Evolutionary conservation across 2,329 filamentous ascomycete genomes (phyloP).

Genomic region (Rugonectria rugulosa): DNA sequence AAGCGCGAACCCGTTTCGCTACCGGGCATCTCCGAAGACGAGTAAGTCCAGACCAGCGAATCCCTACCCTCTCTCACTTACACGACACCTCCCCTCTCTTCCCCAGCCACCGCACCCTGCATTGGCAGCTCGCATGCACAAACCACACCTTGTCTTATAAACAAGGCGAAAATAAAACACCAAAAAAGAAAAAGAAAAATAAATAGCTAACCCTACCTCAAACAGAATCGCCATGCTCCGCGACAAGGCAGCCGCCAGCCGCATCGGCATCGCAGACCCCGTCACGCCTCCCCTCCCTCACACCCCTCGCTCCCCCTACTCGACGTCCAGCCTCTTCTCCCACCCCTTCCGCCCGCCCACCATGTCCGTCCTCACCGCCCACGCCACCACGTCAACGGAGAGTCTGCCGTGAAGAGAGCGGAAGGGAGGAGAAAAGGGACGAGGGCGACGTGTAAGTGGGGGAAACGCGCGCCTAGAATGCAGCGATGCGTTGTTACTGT

Average conservation of each 20-base stretch:
- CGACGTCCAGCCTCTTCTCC: conserved; percentile 36
- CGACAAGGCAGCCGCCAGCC: conserved; percentile 59
- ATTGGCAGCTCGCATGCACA: background rate
- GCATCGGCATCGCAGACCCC: conserved; percentile 54
- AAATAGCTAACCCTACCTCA: too few relatives aligned
- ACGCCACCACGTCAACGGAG: conserved; percentile 35
- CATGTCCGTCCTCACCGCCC: conserved; percentile 29
- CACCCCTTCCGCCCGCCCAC: conserved; percentile 33
- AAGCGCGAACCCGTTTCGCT: conserved; percentile 61
- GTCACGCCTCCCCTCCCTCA: conserved; percentile 23
- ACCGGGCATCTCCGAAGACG: conserved; percentile 64
- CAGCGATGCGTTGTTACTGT: too few relatives aligned
- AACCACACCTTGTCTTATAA: too few relatives aligned
- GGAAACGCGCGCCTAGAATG: background rate
- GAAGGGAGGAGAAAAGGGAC: background rate
- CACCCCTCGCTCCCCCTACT: conserved; percentile 34
- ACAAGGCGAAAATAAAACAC: too few relatives aligned
- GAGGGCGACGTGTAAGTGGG: too few relatives aligned
- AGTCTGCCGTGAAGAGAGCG: conserved; percentile 29
- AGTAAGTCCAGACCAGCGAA: conserved; percentile 54
- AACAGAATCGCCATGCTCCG: conserved; percentile 59
- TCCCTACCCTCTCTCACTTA: background rate
- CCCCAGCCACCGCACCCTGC: background rate
- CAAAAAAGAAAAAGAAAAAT: too few relatives aligned
- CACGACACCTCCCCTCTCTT: background rate